These are phyloP conservation scores for Taiozyma sp. DNA, from an alignment of 1,139 yeast species.

Conservation along the genomic window DNA sequence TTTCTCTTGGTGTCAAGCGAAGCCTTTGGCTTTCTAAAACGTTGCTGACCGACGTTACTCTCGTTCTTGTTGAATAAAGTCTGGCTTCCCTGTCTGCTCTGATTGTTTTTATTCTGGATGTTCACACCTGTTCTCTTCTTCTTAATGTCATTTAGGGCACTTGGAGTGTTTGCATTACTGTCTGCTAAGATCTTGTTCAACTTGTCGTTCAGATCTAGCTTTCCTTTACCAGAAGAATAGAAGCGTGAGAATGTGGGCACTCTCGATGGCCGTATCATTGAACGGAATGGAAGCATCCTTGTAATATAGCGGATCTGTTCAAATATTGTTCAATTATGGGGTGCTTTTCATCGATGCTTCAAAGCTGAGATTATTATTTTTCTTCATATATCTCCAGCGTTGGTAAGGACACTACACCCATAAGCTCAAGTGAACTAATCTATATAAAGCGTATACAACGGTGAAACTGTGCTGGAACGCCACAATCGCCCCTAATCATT, in stretches of 20 bases:
- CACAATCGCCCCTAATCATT: too few relatives aligned
- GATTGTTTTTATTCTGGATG: not conserved
- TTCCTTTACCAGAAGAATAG: not conserved
- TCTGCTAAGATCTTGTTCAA: not conserved
- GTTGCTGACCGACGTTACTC: not conserved
- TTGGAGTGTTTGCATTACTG: not conserved
- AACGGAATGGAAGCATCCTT: not conserved
- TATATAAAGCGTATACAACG: too few relatives aligned
- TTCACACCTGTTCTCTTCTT: slow-evolving; percentile 21
- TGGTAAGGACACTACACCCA: not conserved
- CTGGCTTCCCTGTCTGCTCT: not conserved
- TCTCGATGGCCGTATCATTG: not conserved
- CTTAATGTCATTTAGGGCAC: not conserved
- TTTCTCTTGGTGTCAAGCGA: not conserved
- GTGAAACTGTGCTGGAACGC: too few relatives aligned
- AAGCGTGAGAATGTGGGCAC: not conserved
- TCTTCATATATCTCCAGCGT: not conserved
- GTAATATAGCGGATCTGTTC: not conserved
- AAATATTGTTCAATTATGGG: not conserved
- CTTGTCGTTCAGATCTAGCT: not conserved
- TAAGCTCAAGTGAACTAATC: too few relatives aligned
- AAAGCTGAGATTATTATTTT: not conserved
- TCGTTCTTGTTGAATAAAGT: not conserved
- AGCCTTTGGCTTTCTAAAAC: slow-evolving; percentile 1
- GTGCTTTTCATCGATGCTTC: not conserved